Evolutionary conservation across 2,329 filamentous ascomycete species (phyloP).

Genomic region (Ascochyta lentis): DNA sequence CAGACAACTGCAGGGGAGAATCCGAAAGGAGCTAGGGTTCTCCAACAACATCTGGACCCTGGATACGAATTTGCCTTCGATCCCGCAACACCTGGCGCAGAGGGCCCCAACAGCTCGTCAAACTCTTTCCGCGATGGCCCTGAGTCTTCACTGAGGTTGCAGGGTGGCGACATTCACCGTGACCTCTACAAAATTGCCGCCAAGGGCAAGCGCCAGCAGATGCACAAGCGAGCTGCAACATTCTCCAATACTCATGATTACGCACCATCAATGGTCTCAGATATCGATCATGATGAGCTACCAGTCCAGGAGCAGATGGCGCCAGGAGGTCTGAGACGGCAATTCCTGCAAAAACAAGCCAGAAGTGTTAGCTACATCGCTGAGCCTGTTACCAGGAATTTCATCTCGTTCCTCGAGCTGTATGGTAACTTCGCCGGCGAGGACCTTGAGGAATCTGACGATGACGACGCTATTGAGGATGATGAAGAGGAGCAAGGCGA

Average conservation of each 20-base stretch:
- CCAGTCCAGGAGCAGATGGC: constrained; percentile 54
- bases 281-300: constrained; percentile 46
- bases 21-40: constrained; percentile 45
- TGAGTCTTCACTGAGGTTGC: constrained; percentile 73
- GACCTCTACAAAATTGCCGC: constrained; percentile 78
- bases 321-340: constrained; percentile 62
- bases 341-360: constrained; percentile 56
- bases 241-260: constrained; percentile 64
- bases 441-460: constrained; percentile 65
- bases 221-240: constrained; percentile 67
- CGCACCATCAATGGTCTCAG: constrained; percentile 27
- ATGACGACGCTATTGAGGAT: constrained; percentile 62
- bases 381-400: constrained; percentile 69
- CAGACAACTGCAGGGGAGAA: constrained; percentile 36
- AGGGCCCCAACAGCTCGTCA: constrained; percentile 34
- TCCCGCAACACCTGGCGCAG: constrained; percentile 34
- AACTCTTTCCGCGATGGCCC: constrained; percentile 33
- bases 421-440: constrained; percentile 81
- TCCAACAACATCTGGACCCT: constrained; percentile 52
- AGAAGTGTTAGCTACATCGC: constrained; percentile 52
- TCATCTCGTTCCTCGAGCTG: constrained; percentile 76
- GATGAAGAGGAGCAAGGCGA: constrained; percentile 63
- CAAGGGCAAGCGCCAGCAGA: constrained; percentile 53
- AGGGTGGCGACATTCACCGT: constrained; percentile 79
- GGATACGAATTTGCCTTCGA: constrained; percentile 53